Evolutionary conservation across 208 protist species (phyloP).

Genomic region (Acanthamoeba pearcei): DNA sequence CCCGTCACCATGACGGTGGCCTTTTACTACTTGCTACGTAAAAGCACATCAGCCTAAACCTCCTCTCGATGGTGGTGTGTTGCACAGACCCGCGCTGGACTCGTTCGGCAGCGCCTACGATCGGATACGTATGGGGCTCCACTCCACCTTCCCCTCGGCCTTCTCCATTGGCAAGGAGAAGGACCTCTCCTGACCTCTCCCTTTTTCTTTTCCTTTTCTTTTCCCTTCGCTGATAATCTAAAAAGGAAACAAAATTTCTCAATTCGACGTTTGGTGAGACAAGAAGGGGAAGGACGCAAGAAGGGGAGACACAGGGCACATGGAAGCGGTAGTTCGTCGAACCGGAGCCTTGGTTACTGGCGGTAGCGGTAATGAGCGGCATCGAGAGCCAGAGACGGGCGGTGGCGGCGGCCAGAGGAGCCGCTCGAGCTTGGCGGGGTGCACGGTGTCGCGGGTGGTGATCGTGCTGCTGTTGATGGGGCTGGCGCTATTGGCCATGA

Average conservation of each 20-base stretch:
- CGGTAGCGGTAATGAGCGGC: background rate
- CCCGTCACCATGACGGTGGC: background rate
- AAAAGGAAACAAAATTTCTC: background rate
- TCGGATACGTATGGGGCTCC: conserved; percentile 52
- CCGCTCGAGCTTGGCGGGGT: background rate
- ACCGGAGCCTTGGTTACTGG: background rate
- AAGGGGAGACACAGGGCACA: background rate
- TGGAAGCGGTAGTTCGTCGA: conserved; percentile 18
- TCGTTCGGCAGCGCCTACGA: conserved; percentile 2
- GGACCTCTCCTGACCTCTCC: background rate
- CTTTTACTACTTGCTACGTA: too few relatives aligned
- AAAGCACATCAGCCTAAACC: background rate
- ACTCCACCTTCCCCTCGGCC: conserved; percentile 11
- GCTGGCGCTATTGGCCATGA: background rate
- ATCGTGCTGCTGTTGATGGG: background rate
- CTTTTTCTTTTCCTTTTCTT: background rate
- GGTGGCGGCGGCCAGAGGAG: background rate
- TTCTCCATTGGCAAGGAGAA: background rate
- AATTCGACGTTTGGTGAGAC: too few relatives aligned
- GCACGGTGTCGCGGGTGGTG: background rate
- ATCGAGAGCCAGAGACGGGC: background rate
- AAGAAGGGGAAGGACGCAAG: background rate
- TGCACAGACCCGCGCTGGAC: conserved; percentile 6
- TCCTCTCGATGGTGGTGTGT: background rate
- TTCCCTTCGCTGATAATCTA: background rate